Base-by-base conservation (phyloP, 768 basidiomycete genomes). In the Pleurotus sapidus region DNA sequence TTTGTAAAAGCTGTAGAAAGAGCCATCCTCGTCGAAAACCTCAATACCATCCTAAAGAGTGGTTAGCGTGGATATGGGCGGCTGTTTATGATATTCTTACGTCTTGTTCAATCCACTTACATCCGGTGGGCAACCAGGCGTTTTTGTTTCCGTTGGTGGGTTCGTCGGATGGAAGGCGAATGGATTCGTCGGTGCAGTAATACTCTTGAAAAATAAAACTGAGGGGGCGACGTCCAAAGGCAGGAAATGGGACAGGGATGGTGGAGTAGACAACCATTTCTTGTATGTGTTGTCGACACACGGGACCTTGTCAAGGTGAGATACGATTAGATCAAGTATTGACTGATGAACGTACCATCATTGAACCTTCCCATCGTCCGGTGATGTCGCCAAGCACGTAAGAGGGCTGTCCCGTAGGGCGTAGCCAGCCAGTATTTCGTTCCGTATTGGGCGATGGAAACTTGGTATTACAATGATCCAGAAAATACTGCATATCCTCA, bases 321-420 rank as follows among this genome's bases (percentile, higher is more conserved):
- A 9, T 17, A 43, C 34, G 23, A 39, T 34, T 34, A 34, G 30
- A 34, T 34, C 9, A 34, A 34, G 3, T 34, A 34, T 34, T 34
- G 30, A 34, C 30, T 11, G 30, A 34, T 34, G 25, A 18, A 60
- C 77, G 55, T 60, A 83, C 82, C 11, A 82, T 73, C 40, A 69
- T 74, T 7, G 80, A 77, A 2, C 81, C 82, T 54, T 75, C 72
- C 81, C 80, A 84, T 38, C 65, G 68, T 17, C 82, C 83, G 3
- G 74, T 73, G 24, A 83, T 68, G 1, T 71, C 69, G 9, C 77
- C 81, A 20, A 77, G 70, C 50, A 69, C 67, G 61, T 84, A 82
- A 17, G 69, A 61, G 12, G 61, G 27, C 18, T 38, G 55, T 46
- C 14, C 30, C n/a, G 23, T 46, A n/a, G 23, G 49, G 25, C 49